These are phyloP conservation scores for Bolboschoenoplectus hybrid DNA, from an alignment of 202 grass and related monocot genomes.

Conservation along the genomic window DNA sequence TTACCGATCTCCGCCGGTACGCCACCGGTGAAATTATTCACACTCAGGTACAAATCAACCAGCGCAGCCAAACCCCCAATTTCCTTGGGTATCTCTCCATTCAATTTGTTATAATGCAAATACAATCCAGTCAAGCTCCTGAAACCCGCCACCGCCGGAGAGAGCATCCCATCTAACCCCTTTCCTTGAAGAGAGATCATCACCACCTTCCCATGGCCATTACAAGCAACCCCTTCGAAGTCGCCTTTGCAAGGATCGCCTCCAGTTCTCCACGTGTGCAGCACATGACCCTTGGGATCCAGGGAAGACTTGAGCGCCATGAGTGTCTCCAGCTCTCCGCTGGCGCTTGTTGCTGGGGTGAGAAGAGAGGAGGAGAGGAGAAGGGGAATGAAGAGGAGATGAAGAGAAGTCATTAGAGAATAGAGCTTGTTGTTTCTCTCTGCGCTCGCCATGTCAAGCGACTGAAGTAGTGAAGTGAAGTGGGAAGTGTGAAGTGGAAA, in stretches of 20 bases:
- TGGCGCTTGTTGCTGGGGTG: background rate
- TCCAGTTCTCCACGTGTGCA: conserved; percentile 57
- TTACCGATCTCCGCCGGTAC: conserved; percentile 63
- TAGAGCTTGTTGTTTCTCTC: background rate
- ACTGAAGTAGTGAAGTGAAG: background rate
- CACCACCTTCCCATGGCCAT: conserved; percentile 56
- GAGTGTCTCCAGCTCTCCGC: conserved; percentile 55
- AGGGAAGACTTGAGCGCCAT: conserved; percentile 74
- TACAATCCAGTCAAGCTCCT: conserved; percentile 64
- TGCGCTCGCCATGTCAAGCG: background rate
- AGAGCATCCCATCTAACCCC: conserved; percentile 56
- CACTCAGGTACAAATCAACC: conserved; percentile 72
- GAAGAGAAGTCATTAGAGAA: conserved; percentile 25
- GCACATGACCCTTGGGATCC: conserved; percentile 51
- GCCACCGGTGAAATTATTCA: conserved; percentile 60
- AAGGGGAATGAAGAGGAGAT: background rate
- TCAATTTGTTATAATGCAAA: conserved; percentile 73
- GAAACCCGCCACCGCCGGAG: conserved; percentile 58
- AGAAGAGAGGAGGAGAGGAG: background rate
- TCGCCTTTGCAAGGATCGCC: conserved; percentile 65
- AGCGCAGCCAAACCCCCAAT: conserved; percentile 49
- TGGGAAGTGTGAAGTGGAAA: background rate
- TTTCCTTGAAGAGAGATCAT: conserved; percentile 72
- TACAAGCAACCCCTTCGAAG: conserved; percentile 79
- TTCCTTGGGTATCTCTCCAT: conserved; percentile 55